Evolutionary conservation across 768 basidiomycete genomes (phyloP), one percentile per base, ranked within the genome.

Genomic region (Amanita muscaria): DNA sequence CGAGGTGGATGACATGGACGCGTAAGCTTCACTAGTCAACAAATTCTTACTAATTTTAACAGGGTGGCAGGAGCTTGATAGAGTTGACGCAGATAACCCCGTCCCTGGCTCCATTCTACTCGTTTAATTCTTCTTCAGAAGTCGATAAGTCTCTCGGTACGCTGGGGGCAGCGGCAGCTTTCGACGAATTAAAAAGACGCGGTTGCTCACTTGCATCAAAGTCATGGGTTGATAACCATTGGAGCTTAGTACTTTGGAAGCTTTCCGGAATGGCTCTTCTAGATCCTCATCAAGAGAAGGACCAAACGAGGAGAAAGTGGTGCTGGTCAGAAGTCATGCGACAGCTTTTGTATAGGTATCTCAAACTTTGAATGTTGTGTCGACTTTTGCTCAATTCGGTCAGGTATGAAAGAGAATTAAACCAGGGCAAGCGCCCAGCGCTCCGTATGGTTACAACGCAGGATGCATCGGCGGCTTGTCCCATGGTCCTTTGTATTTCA

Each of bases 191-290:
- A 8, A 63, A 70, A 3, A 59, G 60, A 18, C 65, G 57, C 7
- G 87, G 84, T 0, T 92, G 89, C 50, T 59, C 55, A 2, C 70
- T 89, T 18, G 86, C 77, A 2, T 86, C 80, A 6, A 67, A 78
- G 50, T 62, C 69, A 18, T 99, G 96, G 96, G 80, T 96, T 1
- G 76, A 85, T 40, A 97, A 97, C 54, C 92, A 96, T 53, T 99
- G 91, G 88, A 61, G 66, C 8, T 64, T 92, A 35, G 78, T 98
- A 23, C 70, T 99, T 3, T 99, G 96, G 96, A 99, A 99, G 64
- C 64, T 96, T 16, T 89, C 91, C 3, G 85, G 88, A 10, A 79
- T 90, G 74, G 83, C 80, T 1, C 68, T 73, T 27, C 69, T 91
- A 1, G 79, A 88, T 47, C 91, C 92, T 3, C 59, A 70, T 19